Base-by-base conservation (phyloP, 441 rosid species). In the California macrophylla region DNA sequence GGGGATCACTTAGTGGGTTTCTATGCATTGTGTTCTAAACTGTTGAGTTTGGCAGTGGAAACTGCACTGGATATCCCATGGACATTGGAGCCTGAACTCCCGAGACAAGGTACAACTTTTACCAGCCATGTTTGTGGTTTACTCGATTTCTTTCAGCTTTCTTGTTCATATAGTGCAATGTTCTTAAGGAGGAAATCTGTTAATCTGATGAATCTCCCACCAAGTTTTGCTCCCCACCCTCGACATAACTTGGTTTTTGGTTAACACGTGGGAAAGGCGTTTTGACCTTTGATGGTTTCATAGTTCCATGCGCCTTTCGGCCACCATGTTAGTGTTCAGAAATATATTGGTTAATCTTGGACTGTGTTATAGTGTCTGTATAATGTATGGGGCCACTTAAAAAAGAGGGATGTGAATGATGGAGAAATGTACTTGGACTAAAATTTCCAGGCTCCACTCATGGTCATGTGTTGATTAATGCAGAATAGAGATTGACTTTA, bases 151-250 rank as follows among this genome's bases (percentile, higher is more conserved):
- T 1, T 9, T 23, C 29, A 21, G 6, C 63, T 21, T 56, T 21
- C 28, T 56, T 56, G 63, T 56, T 8, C 28, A 56, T 21, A 56
- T 21, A 56, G 28, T 56, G 18, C 63, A 56, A 56, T 56, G 63
- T 24, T 56, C 63, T 50, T 50, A 56, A 13, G 26, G 26, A 9
- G 10, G 58, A 50, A 50, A 50, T 50, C 23, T 16, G 58, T 10
- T 24, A 23, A 23, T 24, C 26, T 9, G 28, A 23, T 24, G 63
- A 4, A 50, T 50, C 29, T 24, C n/a, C 63, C 63, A 56, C 63
- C 63, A 56, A 9, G n/a, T 21, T 21, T 56, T 56, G 63, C 63
- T 56, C 29, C 63, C 63, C 63, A 56, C 63, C 28, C 63, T 56
- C 2, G 25, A 54, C 61, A 54, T 54, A 10, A 56, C 18, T 56